phyloP scores from a whole-genome alignment of 2,329 filamentous ascomycete species.

The Ophiostoma angusticollis region DNA sequence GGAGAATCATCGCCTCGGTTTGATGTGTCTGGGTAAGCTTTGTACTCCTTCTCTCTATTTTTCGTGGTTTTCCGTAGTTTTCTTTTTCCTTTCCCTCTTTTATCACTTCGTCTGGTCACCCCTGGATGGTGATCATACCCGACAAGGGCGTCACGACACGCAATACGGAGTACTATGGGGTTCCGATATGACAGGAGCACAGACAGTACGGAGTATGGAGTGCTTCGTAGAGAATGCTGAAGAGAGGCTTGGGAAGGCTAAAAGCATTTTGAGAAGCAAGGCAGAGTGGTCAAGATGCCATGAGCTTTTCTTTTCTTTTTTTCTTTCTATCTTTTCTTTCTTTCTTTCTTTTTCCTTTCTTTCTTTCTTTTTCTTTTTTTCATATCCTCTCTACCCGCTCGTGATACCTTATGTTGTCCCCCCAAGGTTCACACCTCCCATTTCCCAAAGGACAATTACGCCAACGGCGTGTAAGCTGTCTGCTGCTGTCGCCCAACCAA shows the following conservation, averaged over 20 bases:
- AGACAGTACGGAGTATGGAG: no score
- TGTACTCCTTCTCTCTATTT: background rate
- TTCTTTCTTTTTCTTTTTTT: background rate
- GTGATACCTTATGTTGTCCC: background rate
- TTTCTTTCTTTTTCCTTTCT: background rate
- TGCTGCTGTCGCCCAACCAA: no score
- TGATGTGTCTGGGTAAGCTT: background rate
- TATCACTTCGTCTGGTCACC: constrained; percentile 3
- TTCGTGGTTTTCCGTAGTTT: background rate
- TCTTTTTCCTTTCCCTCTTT: no score
- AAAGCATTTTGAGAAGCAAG: background rate
- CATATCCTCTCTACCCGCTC: background rate
- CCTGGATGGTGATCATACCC: constrained; percentile 8
- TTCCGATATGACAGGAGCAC: background rate
- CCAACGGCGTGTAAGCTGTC: no score
- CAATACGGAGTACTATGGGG: no score
- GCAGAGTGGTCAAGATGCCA: background rate
- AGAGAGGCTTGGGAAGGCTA: background rate
- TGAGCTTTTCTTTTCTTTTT: background rate
- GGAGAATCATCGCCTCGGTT: background rate
- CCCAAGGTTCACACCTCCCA: background rate
- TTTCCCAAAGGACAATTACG: no score
- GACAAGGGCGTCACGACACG: no score
- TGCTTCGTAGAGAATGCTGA: background rate
- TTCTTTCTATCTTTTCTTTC: background rate